Evolutionary conservation across 257 asterid species (phyloP).

Genomic region (Thymus mandschuricus): DNA sequence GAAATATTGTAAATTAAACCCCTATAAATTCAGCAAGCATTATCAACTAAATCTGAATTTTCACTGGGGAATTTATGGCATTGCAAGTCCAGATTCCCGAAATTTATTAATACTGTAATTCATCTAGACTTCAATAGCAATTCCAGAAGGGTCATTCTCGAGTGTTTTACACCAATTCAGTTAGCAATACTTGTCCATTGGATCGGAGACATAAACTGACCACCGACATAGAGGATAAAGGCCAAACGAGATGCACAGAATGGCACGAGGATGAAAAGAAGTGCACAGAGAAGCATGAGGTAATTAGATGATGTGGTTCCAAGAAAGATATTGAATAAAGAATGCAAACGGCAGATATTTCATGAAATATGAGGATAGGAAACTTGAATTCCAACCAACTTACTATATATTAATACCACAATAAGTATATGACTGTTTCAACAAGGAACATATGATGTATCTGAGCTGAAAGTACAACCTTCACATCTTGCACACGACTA

Average conservation of each 20-base stretch:
- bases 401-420: background rate
- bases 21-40: background rate
- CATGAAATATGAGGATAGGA: background rate
- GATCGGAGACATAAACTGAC: background rate
- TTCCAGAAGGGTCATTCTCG: background rate
- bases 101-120: background rate
- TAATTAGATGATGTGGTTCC: conserved; percentile 4
- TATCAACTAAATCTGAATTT: conserved; percentile 20
- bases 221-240: conserved; percentile 1
- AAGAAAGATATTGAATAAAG: background rate
- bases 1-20: background rate
- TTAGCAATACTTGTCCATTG: background rate
- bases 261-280: background rate
- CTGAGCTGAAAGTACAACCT: conserved; percentile 19
- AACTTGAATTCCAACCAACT: background rate
- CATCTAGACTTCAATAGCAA: background rate
- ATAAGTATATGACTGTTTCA: background rate
- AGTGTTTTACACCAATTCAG: background rate
- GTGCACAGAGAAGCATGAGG: conserved; percentile 3
- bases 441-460: background rate
- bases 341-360: conserved; percentile 8
- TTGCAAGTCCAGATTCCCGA: background rate
- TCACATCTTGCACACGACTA: background rate
- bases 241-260: background rate
- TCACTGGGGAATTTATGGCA: conserved; percentile 6